Evolutionary conservation across 768 basidiomycete genomes (phyloP), one percentile per base, ranked within the genome.

Genomic region (Boletus patriciae): DNA sequence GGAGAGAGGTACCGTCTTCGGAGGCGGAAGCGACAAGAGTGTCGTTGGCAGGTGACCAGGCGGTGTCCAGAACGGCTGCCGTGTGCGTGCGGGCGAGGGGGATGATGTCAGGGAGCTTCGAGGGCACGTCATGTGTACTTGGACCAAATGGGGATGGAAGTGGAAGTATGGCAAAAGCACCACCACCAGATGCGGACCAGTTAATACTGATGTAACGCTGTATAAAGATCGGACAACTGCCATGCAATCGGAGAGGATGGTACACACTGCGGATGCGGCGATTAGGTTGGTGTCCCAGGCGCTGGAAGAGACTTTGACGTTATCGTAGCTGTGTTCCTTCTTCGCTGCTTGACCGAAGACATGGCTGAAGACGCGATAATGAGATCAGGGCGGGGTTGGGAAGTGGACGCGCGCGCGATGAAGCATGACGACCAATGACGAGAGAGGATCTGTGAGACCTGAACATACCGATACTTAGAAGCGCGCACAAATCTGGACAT

Each of bases 221-320:
- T 52, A 61, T 60, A 62, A 53, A 12, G 38, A 31, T 54, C 44
- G 38, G 52, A 52, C 25, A 48, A 37, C 5, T 16, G 38, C 15
- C 1, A 9, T 25, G 43, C 31, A 48, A 15, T 34, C 10, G n/a
- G 9, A 4, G 3, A 13, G 8, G 50, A 52, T 55, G 50, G 45
- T 45, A 51, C 59, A 31, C 70, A 93, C 90, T 43, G 80, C 86
- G 61, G 92, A 94, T 12, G 92, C 90, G 58, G 90, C 80, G 61
- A 97, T 78, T 59, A 98, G 75, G 71, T 98, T 96, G 43, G 96
- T 98, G 72, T 98, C 96, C 94, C 93, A 98, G 10, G 96, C 94
- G 62, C 85, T 92, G 72, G 84, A 87, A 47, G 91, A 88, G 18
- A 93, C 80, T 72, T 94, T 94, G 62, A 93, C 77, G 60, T 93